These are phyloP conservation scores for Huntiella abstrusa DNA, from an alignment of 2,329 filamentous ascomycete genomes.

Conservation along the genomic window DNA sequence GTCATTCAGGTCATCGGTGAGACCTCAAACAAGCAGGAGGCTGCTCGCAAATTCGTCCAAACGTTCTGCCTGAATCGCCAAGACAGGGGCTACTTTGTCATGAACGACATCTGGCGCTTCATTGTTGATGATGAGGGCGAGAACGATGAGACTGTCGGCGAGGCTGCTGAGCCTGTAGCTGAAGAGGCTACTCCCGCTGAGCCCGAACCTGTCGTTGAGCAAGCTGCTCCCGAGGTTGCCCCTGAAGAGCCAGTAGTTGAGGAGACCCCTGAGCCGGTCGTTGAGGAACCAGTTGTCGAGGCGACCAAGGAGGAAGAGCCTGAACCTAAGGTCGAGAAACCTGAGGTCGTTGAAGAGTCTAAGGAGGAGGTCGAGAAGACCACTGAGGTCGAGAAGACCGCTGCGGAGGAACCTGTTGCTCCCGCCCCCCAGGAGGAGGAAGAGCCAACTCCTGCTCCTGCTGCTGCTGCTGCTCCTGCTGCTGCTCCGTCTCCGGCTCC, in stretches of 20 bases:
- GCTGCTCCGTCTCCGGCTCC: slow-evolving; percentile 28
- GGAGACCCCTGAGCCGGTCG: neutral
- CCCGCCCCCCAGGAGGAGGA: slow-evolving; percentile 21
- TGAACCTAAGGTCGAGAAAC: neutral
- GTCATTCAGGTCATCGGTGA: slow-evolving; percentile 97
- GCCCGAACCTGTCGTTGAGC: slow-evolving; percentile 38
- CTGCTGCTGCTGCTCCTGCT: slow-evolving; percentile 30
- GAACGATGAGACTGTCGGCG: slow-evolving; percentile 20
- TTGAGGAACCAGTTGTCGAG: neutral
- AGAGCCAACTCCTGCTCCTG: slow-evolving; percentile 23
- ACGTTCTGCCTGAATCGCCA: slow-evolving; percentile 94
- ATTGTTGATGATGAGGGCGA: slow-evolving; percentile 68
- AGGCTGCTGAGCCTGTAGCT: slow-evolving; percentile 13
- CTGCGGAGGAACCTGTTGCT: slow-evolving; percentile 22
- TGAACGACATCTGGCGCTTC: slow-evolving; percentile 96
- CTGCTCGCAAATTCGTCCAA: slow-evolving; percentile 91
- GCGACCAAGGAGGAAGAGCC: slow-evolving; percentile 2
- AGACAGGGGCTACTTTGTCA: slow-evolving; percentile 90
- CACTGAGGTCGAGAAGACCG: slow-evolving; percentile 17
- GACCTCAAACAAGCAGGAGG: slow-evolving; percentile 80
- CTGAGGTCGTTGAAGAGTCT: slow-evolving; percentile 2
- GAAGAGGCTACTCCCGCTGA: slow-evolving; percentile 22
- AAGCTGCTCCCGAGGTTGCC: slow-evolving; percentile 14
- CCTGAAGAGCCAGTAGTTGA: neutral
- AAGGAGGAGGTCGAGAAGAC: neutral